phyloP scores from a whole-genome alignment of 2,329 filamentous ascomycete species.

The Diaporthe citriasiana region DNA sequence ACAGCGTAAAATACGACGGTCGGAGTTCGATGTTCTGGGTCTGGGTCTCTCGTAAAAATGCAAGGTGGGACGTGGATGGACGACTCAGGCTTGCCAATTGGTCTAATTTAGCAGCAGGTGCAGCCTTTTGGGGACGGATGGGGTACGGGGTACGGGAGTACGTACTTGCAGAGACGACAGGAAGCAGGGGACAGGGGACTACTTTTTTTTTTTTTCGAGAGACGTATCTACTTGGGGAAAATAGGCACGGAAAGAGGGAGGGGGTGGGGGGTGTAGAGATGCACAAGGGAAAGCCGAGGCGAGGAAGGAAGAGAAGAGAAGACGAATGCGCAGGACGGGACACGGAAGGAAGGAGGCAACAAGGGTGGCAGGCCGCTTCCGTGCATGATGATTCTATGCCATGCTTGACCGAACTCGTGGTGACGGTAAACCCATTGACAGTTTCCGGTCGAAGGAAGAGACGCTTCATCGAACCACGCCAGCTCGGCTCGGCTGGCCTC shows the following conservation, averaged over 20 bases:
- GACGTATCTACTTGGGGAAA: background rate
- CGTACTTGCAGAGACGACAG: background rate
- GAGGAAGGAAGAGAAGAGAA: background rate
- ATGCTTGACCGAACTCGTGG: conserved; percentile 18
- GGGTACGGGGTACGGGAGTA: conserved; percentile 19
- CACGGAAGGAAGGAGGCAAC: conserved; percentile 8
- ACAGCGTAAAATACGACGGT: conserved; percentile 20
- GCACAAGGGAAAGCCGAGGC: background rate
- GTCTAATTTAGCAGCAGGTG: background rate
- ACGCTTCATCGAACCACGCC: background rate
- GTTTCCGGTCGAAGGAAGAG: background rate
- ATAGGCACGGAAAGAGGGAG: conserved; percentile 1
- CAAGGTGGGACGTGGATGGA: conserved; percentile 18
- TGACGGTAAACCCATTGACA: background rate
- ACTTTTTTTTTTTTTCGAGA: background rate
- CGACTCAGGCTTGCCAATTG: conserved; percentile 18
- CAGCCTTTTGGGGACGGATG: conserved; percentile 10
- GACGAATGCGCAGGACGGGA: background rate
- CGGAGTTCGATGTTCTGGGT: background rate
- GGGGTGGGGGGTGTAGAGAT: background rate
- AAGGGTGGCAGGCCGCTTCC: conserved; percentile 22
- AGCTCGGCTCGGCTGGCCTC: background rate
- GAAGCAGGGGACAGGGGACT: background rate
- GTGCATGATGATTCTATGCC: conserved; percentile 4
- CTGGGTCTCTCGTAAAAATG: conserved; percentile 21